Base-by-base conservation (phyloP, 2,329 filamentous ascomycete species). In the Fusarium stilboides region DNA sequence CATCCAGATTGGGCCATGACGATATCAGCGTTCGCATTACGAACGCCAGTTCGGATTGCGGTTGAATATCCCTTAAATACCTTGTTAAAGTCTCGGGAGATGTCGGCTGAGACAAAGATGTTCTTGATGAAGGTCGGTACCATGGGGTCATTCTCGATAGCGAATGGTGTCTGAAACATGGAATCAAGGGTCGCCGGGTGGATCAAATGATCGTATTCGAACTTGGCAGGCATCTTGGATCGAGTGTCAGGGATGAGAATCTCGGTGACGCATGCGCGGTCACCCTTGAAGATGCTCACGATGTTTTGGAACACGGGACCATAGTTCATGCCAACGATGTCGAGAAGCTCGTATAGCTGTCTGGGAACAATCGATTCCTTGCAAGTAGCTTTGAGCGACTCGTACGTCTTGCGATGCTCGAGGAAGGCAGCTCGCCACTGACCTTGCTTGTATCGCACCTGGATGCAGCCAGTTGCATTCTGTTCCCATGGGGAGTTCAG, bases 161-260 rank as follows among this genome's bases (percentile, higher is more conserved):
- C 79, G 51, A 88, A 83, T 1, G 85, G 78, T 1, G 82, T 81
- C 56, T 89, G 87, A 24, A 89, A 83, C 74, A 88, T 83, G 4
- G 84, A 77, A 67, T 89, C 87, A 14, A 89, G 77, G 0, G 87
- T 88, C 6, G 85, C 82, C 0, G 87, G 87, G 65, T 89, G 87
- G n/a, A 89, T 81, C 6, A 88, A 58, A 65, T 88, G 85, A 5
- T 82, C 78, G 62, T 83, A 88, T 70, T 88, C 86, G 53, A 84
- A 87, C 15, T 81, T 76, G 39, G 78, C 79, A 0, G 86, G 87
- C 87, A 89, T 89, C 44, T 78, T 80, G 4, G 82, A 77, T 66
- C 77, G 83, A 3, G 86, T 88, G 65, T 87, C 81, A 0, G 85
- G 83, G 6, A 87, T 77, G 9, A 75, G 72, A 6, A 87, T 73